Base-by-base conservation (phyloP, 2,329 filamentous ascomycete genomes). In the Phyllosticta ampelicida region DNA sequence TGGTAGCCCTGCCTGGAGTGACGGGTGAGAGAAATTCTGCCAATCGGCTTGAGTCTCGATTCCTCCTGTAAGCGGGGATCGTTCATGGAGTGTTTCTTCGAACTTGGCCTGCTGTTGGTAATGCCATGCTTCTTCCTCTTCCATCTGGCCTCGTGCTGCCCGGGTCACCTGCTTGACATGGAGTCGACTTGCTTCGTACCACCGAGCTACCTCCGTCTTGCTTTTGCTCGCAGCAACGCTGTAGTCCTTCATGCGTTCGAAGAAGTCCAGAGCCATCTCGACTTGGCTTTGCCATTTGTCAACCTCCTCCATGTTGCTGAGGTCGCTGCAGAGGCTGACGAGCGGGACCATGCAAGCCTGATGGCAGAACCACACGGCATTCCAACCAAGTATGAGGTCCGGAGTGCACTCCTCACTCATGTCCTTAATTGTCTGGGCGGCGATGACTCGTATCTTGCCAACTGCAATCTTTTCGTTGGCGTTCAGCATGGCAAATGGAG, bases 361-460 rank as follows among this genome's bases (percentile, higher is more conserved):
- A 72, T 89, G 91, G 60, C 89, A 80, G 71, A 90, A 86, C 86
- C 87, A 90, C 2, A 88, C 86, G 0, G 85, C 87, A 68, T 89
- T 89, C 87, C 87, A 91, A 9, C 87, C 87, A 0, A 83, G 83
- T 74, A 91, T 87, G 66, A 90, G 83, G 67, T 89, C 87, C 51
- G 83, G 80, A 51, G 81, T 81, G 74, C 86, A 89, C 62, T 87
- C 86, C 20, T 78, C 75, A 10, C 83, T 79, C 61, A 91, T 89
- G 60, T 90, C 86, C 60, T 85, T 80, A 62, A 91, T 88, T 0
- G 85, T 85, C 62, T 84, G 80, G 61, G 82, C 82, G 9, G 87
- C 86, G 1, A 90, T 78, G 55, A 83, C 79, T 18, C 86, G 80
- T 68, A 87, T 90, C 28, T 82, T 83, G 60, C 83, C 80, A 30